Evolutionary conservation across 1,284 basidiomycete genomes (phyloP).

Genomic region (Malassezia caprae): DNA sequence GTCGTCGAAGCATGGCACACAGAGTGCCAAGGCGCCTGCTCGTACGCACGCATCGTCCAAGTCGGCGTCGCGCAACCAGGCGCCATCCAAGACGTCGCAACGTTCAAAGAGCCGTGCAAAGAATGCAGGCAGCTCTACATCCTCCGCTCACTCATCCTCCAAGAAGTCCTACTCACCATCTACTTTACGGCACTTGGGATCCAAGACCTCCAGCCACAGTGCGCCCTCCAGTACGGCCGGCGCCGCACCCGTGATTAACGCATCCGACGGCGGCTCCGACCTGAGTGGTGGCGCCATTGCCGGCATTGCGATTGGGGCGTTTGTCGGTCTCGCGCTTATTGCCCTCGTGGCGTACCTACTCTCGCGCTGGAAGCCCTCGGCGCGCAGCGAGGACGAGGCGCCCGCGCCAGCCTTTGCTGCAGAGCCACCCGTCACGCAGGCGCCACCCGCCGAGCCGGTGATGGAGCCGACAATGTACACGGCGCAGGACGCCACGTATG

Average conservation of each 20-base stretch:
- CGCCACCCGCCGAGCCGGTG: neutral
- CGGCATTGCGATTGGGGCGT: constrained; percentile 12
- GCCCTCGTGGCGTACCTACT: constrained; percentile 5
- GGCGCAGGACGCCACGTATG: neutral
- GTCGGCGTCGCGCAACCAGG: neutral
- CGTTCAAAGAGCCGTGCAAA: neutral
- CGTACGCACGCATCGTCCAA: neutral
- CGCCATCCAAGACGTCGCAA: neutral
- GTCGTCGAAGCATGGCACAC: too few species aligned
- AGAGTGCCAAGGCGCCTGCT: neutral
- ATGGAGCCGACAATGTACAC: neutral
- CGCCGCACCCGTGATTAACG: neutral
- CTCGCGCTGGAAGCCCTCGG: constrained; percentile 2
- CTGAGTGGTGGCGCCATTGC: constrained; percentile 13
- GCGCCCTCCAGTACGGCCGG: neutral
- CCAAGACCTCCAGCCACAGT: neutral
- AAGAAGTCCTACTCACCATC: neutral
- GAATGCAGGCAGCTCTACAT: neutral
- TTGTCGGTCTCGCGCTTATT: neutral
- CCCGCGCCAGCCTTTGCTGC: neutral
- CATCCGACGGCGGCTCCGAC: neutral
- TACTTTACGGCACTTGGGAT: neutral
- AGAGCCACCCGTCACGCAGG: neutral
- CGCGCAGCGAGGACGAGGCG: neutral
- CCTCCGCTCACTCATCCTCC: neutral